Percentiles rank a stretch among this genome's conserved stretches.
Evolutionary conservation across 2,329 filamentous ascomycete genomes (phyloP).

Genomic region (Paraconiothyrium brasiliense): DNA sequence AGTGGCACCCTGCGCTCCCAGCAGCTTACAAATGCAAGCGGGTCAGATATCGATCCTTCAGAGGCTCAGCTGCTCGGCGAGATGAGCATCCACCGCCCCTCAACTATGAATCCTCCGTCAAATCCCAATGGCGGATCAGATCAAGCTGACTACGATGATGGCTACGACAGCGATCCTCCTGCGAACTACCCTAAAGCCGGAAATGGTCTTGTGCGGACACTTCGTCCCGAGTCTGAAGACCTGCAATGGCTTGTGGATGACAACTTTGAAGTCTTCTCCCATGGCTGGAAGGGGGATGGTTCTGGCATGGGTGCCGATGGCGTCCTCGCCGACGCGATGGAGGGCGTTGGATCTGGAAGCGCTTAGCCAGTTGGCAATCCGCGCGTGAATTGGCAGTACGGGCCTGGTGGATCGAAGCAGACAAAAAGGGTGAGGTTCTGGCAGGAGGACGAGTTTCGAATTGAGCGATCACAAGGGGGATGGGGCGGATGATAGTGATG

Average conservation of each 20-base stretch:
- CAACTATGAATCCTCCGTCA: slow-evolving; percentile 27
- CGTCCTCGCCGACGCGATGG: slow-evolving; percentile 20
- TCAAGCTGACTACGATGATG: slow-evolving; percentile 56
- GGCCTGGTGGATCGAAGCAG: not conserved
- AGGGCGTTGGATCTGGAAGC: slow-evolving; percentile 5
- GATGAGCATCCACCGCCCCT: slow-evolving; percentile 22
- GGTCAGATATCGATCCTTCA: slow-evolving; percentile 39
- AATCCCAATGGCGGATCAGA: slow-evolving; percentile 17
- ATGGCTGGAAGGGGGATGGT: slow-evolving; percentile 52
- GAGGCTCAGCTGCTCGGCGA: slow-evolving; percentile 44
- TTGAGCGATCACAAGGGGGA: not conserved
- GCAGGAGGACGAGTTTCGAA: not conserved
- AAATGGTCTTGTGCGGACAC: slow-evolving; percentile 63
- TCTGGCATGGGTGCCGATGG: slow-evolving; percentile 43
- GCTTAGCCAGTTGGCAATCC: slow-evolving; percentile 15
- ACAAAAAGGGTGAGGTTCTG: slow-evolving; percentile 6
- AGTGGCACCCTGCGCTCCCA: slow-evolving; percentile 34
- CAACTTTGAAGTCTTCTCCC: slow-evolving; percentile 66
- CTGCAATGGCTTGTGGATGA: slow-evolving; percentile 70
- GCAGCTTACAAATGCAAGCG: slow-evolving; percentile 26
- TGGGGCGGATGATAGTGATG: not conserved
- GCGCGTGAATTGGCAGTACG: not conserved
- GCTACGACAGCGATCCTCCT: slow-evolving; percentile 62
- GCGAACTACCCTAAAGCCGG: slow-evolving; percentile 71
- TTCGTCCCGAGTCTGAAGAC: slow-evolving; percentile 67